These are phyloP conservation scores for Monosporascus sp. DNA, from an alignment of 2,329 filamentous ascomycete species.

Conservation along the genomic window DNA sequence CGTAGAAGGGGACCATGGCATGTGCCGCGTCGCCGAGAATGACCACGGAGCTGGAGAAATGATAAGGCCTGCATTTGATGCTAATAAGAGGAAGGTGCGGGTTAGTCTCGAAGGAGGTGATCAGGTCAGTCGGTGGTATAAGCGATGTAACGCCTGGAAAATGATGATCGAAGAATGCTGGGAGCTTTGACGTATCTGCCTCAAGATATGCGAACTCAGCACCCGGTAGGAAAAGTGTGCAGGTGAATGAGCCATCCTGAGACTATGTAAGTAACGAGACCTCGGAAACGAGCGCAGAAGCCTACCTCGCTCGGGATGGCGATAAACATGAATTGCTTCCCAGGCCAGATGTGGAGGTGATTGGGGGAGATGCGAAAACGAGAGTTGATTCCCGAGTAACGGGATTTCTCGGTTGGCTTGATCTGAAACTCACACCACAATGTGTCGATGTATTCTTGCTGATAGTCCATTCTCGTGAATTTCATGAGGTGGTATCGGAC, in stretches of 20 bases:
- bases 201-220: constrained; percentile 65
- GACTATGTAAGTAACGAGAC: constrained; percentile 7
- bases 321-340: constrained; percentile 95
- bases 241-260: constrained; percentile 86
- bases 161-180: constrained; percentile 71
- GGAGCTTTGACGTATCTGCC: constrained; percentile 51
- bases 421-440: constrained; percentile 97
- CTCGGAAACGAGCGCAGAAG: neutral
- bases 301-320: constrained; percentile 71
- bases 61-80: constrained; percentile 88
- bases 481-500: constrained; percentile 96
- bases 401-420: constrained; percentile 38
- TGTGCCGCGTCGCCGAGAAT: constrained; percentile 93
- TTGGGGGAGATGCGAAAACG: constrained; percentile 81
- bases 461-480: constrained; percentile 81
- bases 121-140: constrained; percentile 63
- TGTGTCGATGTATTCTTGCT: constrained; percentile 92
- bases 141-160: constrained; percentile 81
- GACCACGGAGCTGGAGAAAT: constrained; percentile 70
- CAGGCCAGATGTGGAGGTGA: constrained; percentile 96
- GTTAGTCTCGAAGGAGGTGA: constrained; percentile 71
- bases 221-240: constrained; percentile 83
- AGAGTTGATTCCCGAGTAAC: constrained; percentile 27
- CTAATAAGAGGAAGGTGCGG: constrained; percentile 89
- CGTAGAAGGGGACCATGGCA: constrained; percentile 98